Evolutionary conservation across 2,329 filamentous ascomycete species (phyloP), one percentile per base, ranked within the genome.

Genomic region (Colletotrichum nymphaeae): DNA sequence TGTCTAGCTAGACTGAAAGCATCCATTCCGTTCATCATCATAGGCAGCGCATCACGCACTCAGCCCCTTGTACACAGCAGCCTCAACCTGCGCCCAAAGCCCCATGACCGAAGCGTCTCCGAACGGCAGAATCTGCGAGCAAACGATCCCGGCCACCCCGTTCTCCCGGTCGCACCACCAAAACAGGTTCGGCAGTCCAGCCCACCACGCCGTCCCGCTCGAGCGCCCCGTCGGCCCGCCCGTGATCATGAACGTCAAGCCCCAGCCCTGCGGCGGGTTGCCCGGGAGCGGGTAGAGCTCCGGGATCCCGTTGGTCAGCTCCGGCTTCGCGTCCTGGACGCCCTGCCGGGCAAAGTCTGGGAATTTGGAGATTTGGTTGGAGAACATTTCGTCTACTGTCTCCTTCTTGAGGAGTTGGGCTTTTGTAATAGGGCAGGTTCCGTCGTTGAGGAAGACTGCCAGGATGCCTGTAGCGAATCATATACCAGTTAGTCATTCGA

Each of bases 111-210:
- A 79, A 0, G 78, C 69, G 75, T 89, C 85, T 2, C 73, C 84
- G 77, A 89, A 89, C 0, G 88, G 88, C 63, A 90, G 63, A 32
- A 89, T 84, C 78, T 90, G 88, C 3, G 82, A 81, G 49, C 83
- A 84, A 2, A 89, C 79, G 9, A 90, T 85, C 0, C 87, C 88
- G 0, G 85, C 90, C 56, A 92, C 81, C 0, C 89, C 90, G 69
- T 86, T 88, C 78, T 91, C 89, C 7, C 89, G 82, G 79, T 93
- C 91, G 42, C 83, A 83, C 90, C 90, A 93, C 89, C 90, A 93
- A 77, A 84, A 92, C 37, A 88, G 76, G 78, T 92, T 93, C 4
- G 89, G 80, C 35, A 92, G 76, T 0, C 91, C 91, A 1, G 88
- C 88, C 91, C 91, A 93, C 77, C 83, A 86, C 0, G 77, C 87